Conservation (phyloP, 2,329 filamentous ascomycete species). For the Colletotrichum magnum region DNA sequence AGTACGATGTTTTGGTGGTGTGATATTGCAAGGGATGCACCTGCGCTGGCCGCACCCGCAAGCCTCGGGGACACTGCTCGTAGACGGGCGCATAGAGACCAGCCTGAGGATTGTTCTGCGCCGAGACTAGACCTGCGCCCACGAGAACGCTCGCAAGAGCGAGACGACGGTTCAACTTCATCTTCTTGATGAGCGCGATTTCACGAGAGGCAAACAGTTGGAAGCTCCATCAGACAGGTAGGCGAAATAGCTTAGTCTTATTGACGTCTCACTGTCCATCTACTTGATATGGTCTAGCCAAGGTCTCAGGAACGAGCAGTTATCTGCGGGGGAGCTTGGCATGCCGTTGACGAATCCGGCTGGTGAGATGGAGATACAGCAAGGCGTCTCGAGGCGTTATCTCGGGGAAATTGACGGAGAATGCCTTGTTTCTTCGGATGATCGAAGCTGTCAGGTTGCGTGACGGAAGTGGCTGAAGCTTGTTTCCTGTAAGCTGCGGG, state of each 20-base stretch:
- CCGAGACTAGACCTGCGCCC: neutral
- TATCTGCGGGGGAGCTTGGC: neutral
- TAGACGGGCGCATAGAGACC: constrained; percentile 38
- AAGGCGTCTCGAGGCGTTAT: constrained; percentile 1
- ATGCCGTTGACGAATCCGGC: constrained; percentile 7
- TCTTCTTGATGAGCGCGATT: constrained; percentile 1
- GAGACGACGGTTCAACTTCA: neutral
- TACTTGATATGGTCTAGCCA: too few relatives aligned
- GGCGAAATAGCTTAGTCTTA: neutral
- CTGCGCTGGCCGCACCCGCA: constrained; percentile 16
- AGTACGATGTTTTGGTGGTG: neutral
- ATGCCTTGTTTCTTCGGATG: neutral
- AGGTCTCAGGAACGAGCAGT: too few relatives aligned
- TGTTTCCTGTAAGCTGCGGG: neutral
- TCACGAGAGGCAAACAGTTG: neutral
- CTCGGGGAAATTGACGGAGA: neutral
- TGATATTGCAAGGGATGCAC: too few relatives aligned
- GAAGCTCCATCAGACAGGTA: neutral
- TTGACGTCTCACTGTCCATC: too few relatives aligned
- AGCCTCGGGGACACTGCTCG: constrained; percentile 20
- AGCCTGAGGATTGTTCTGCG: constrained; percentile 5
- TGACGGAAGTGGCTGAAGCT: constrained; percentile 12
- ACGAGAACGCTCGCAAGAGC: neutral
- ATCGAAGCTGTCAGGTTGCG: neutral
- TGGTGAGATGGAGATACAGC: neutral